These are phyloP conservation scores for Cadophora malorum DNA, from an alignment of 2,329 filamentous ascomycete species.

Conservation along the genomic window DNA sequence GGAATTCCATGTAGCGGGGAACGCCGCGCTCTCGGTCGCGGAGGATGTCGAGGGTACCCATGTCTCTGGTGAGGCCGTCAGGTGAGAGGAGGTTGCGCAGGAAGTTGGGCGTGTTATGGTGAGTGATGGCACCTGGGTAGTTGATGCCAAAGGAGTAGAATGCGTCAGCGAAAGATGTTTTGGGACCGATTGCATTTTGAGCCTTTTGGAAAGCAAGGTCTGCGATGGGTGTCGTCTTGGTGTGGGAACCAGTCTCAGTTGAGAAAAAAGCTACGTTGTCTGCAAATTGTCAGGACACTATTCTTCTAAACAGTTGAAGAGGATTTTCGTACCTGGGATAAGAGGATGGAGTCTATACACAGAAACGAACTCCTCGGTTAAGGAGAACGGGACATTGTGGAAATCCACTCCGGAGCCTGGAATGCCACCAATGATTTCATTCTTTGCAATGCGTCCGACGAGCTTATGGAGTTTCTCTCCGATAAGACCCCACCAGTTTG, in stretches of 20 bases:
- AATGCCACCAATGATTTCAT: conserved; percentile 28
- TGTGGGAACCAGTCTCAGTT: conserved; percentile 21
- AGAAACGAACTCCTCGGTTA: conserved; percentile 33
- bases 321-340: conserved; percentile 22
- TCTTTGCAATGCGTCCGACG: conserved; percentile 31
- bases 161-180: conserved; percentile 24
- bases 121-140: conserved; percentile 32
- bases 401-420: conserved; percentile 29
- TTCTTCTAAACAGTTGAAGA: not conserved
- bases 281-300: conserved; percentile 1
- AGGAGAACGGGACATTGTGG: conserved; percentile 25
- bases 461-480: conserved; percentile 30
- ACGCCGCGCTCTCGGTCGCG: conserved; percentile 32
- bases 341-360: conserved; percentile 31
- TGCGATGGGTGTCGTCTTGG: conserved; percentile 20
- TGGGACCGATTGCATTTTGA: conserved; percentile 23
- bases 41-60: conserved; percentile 28
- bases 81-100: conserved; percentile 25
- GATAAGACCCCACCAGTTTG: conserved; percentile 30
- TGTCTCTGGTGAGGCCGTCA: conserved; percentile 23
- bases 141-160: conserved; percentile 34
- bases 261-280: conserved; percentile 32
- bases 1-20: conserved; percentile 29
- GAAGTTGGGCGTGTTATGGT: conserved; percentile 29
- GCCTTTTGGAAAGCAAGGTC: conserved; percentile 29